Base-by-base conservation (phyloP, 495 filamentous ascomycete genomes). In the Aspergillus mulundensis region DNA sequence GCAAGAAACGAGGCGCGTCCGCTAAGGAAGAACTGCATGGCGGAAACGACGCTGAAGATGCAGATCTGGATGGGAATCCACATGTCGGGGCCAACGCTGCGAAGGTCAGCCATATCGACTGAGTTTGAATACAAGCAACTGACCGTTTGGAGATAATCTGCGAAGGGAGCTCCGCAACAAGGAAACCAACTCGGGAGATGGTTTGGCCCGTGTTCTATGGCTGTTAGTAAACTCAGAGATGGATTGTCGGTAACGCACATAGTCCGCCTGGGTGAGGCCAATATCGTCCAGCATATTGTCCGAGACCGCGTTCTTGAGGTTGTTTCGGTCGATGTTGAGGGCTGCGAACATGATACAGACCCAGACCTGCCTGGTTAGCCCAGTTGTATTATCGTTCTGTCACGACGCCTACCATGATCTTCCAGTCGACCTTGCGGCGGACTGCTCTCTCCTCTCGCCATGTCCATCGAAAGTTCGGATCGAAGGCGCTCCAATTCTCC, bases 311-410 rank as follows among this genome's bases (percentile, higher is more conserved):
- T 20, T 19, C n/a, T 10, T 25, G 34, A 51, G 23, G 19, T 51
- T 51, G 2, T 20, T 12, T 11, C 49, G 49, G 23, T 23, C 49
- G 5, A 51, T 19, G 24, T 51, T 20, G 18, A 51, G 19, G 1
- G 49, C 19, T 4, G 49, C 19, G 15, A 51, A 51, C 49, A 51
- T 51, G 21, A 51, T 12, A 7, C 49, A 51, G 16, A 51, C 49
- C 49, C 49, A 51, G 32, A 36, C 32, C 32, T 28, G 25, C 25
- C 3, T 28, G 25, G 8, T 28, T 24, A 48, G 30, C 47, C n/a
- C n/a, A n/a, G n/a, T n/a, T n/a, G n/a, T n/a, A n/a, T n/a, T n/a
- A n/a, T n/a, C n/a, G n/a, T n/a, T n/a, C n/a, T n/a, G n/a, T n/a
- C n/a, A n/a, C n/a, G n/a, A n/a, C n/a, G n/a, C n/a, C n/a, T n/a